These are phyloP conservation scores for Amanita polypyramis DNA, from an alignment of 768 basidiomycete genomes.

Conservation along the genomic window DNA sequence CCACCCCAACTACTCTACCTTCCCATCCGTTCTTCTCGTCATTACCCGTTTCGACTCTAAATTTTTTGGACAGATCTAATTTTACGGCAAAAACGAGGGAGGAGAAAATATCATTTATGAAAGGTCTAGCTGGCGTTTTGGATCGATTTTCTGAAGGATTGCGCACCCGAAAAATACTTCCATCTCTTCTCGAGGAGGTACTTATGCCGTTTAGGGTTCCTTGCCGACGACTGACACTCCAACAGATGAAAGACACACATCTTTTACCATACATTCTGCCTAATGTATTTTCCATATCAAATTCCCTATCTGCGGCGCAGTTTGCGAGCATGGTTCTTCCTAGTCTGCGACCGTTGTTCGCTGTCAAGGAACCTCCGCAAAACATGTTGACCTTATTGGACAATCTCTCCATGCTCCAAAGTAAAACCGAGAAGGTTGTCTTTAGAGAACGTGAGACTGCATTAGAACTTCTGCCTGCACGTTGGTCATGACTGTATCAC, in stretches of 20 bases:
- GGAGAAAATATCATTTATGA: constrained; percentile 95
- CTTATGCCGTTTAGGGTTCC: not conserved
- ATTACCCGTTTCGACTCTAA: constrained; percentile 88
- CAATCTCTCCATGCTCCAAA: constrained; percentile 77
- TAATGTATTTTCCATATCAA: constrained; percentile 87
- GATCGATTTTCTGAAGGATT: constrained; percentile 83
- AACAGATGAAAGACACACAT: constrained; percentile 89
- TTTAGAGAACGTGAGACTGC: constrained; percentile 79
- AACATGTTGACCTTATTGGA: constrained; percentile 93
- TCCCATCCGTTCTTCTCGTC: constrained; percentile 91
- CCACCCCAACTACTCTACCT: constrained; percentile 72
- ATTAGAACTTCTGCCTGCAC: not conserved
- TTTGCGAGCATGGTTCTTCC: constrained; percentile 79
- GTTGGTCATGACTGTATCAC: constrained; percentile 8
- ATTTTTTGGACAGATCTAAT: constrained; percentile 91
- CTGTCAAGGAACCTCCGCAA: constrained; percentile 89
- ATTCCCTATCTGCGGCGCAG: constrained; percentile 62
- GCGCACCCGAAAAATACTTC: constrained; percentile 79
- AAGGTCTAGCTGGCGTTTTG: constrained; percentile 73
- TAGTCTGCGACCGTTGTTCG: constrained; percentile 82
- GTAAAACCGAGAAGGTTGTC: constrained; percentile 76
- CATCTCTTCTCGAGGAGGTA: constrained; percentile 89
- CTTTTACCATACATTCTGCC: constrained; percentile 93
- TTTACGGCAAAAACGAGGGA: constrained; percentile 91
- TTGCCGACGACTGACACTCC: constrained; percentile 4